Evolutionary conservation across 495 filamentous ascomycete genomes (phyloP).

Genomic region (Tuber indicum): DNA sequence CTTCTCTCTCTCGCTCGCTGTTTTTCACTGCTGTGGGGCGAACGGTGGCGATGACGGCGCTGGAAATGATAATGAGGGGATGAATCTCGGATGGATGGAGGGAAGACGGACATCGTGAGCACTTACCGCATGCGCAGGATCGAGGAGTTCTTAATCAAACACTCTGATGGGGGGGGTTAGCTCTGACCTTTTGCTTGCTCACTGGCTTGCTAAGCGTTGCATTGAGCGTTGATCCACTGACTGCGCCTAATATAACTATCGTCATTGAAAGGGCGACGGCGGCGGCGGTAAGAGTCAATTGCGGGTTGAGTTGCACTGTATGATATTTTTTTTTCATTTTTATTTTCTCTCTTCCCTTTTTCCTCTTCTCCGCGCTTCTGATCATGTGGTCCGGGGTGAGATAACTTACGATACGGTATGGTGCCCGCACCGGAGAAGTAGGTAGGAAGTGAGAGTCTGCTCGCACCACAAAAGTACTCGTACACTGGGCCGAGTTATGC

Average conservation of each 20-base stretch:
- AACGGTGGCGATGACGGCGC: not conserved
- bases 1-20: not conserved
- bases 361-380: not conserved
- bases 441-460: not conserved
- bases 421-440: not conserved
- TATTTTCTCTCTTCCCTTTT: not conserved
- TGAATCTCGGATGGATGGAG: not conserved
- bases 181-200: not conserved
- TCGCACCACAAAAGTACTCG: not conserved
- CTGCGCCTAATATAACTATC: not conserved
- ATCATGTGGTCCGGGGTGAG: not conserved
- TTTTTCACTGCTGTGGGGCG: not conserved
- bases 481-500: not conserved
- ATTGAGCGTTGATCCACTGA: not conserved
- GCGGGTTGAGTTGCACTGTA: not conserved
- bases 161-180: not conserved
- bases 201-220: not conserved
- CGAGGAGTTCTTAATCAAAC: not conserved
- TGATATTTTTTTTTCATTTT: not conserved
- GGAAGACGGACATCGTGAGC: not conserved
- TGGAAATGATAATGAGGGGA: constrained; percentile 5
- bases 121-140: not conserved
- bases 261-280: not conserved
- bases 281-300: not conserved
- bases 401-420: not conserved